Conservation (phyloP, 106 monocot genomes). For the Platanthera zijinensis region DNA sequence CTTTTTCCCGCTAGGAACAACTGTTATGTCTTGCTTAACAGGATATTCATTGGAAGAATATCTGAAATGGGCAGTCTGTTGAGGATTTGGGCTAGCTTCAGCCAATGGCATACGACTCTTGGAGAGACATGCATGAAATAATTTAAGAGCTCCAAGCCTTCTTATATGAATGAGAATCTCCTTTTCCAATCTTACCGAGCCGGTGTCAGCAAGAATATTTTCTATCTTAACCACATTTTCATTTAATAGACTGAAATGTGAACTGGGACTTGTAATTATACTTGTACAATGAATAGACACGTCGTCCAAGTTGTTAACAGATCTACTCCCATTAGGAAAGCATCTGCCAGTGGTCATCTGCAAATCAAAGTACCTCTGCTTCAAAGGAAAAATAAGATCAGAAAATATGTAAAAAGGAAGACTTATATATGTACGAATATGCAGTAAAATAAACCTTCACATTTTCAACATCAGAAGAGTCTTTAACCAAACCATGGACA, state of each 20-base stretch:
- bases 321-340: too few species aligned
- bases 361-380: too few species aligned
- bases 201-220: constrained; percentile 35
- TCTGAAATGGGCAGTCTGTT: constrained; percentile 11
- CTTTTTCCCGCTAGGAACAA: constrained; percentile 36
- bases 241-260: constrained; percentile 50
- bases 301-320: neutral
- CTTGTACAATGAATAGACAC: constrained; percentile 13
- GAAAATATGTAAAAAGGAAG: too few species aligned
- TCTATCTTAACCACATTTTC: constrained; percentile 52
- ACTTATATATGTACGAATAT: too few species aligned
- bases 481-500: too few species aligned
- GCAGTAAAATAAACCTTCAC: too few species aligned
- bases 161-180: constrained; percentile 56
- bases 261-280: constrained; percentile 10
- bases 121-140: constrained; percentile 54
- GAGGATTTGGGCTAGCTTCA: constrained; percentile 6
- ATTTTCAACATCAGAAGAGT: too few species aligned
- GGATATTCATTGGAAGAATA: constrained; percentile 1
- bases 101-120: constrained; percentile 22
- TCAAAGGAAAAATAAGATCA: too few species aligned
- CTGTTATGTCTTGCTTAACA: neutral
- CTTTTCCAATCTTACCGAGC: constrained; percentile 39
- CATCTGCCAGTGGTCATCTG: too few species aligned
- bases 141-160: constrained; percentile 63